Evolutionary conservation across 2,329 filamentous ascomycete species (phyloP).

Genomic region (Geoglossum cookeanum): DNA sequence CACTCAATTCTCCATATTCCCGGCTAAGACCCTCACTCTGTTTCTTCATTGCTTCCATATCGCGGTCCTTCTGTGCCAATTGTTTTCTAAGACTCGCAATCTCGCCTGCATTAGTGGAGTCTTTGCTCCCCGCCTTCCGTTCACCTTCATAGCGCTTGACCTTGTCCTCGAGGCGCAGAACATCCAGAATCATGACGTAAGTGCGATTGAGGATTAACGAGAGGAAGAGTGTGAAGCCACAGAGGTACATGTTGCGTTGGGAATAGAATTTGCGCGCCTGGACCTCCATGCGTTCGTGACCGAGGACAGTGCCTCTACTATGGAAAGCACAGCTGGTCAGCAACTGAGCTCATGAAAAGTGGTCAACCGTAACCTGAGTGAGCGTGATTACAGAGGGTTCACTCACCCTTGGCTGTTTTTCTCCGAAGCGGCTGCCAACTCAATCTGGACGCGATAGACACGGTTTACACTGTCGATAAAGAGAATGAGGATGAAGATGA

Average conservation of each 20-base stretch:
- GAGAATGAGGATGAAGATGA: constrained; percentile 96
- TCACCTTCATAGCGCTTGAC: constrained; percentile 64
- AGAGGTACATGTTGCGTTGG: constrained; percentile 99
- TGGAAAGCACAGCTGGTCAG: constrained; percentile 11
- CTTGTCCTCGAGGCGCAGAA: constrained; percentile 81
- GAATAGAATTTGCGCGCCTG: constrained; percentile 99
- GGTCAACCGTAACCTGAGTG: not conserved
- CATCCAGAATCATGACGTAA: constrained; percentile 90
- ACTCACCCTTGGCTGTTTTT: constrained; percentile 24
- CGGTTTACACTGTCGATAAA: constrained; percentile 94
- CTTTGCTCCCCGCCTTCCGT: constrained; percentile 39
- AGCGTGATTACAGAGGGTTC: constrained; percentile 5
- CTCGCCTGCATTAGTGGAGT: constrained; percentile 54
- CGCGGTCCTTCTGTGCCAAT: constrained; percentile 54
- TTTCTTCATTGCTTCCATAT: constrained; percentile 80
- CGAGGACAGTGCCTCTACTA: constrained; percentile 50
- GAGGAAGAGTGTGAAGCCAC: constrained; percentile 96
- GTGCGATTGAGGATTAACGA: constrained; percentile 98
- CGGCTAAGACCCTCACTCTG: constrained; percentile 66
- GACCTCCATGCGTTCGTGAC: constrained; percentile 90
- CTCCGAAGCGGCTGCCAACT: constrained; percentile 57
- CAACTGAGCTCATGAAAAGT: not conserved
- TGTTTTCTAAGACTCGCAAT: constrained; percentile 48
- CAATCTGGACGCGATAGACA: constrained; percentile 89
- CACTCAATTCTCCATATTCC: constrained; percentile 73